Percentiles rank a stretch among this genome's conserved stretches.
These are phyloP conservation scores for Cylindrotheca closterium DNA, from an alignment of 108 stramenopile species.

Conservation along the genomic window DNA sequence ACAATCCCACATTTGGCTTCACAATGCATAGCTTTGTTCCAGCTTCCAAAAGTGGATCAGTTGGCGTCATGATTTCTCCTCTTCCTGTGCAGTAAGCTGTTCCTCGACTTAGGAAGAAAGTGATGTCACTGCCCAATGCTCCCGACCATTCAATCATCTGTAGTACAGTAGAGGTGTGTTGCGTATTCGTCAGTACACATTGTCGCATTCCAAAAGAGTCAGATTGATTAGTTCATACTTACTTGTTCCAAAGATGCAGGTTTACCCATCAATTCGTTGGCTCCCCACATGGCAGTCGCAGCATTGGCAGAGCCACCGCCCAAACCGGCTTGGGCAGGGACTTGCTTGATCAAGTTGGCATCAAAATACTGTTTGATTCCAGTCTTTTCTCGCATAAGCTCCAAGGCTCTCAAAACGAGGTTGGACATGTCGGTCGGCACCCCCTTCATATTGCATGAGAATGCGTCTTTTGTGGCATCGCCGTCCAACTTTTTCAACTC, in stretches of 20 bases:
- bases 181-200: neutral
- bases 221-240: slow-evolving; percentile 1
- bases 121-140: slow-evolving; percentile 92
- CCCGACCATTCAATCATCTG: slow-evolving; percentile 93
- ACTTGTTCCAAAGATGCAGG: slow-evolving; percentile 84
- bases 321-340: slow-evolving; percentile 93
- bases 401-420: slow-evolving; percentile 86
- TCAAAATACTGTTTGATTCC: slow-evolving; percentile 53
- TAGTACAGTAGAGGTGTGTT: neutral
- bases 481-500: slow-evolving; percentile 56
- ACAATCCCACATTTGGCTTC: slow-evolving; percentile 87
- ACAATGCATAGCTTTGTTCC: slow-evolving; percentile 76
- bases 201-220: neutral
- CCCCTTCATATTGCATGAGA: slow-evolving; percentile 89
- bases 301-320: slow-evolving; percentile 95
- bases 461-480: slow-evolving; percentile 42
- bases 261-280: slow-evolving; percentile 84
- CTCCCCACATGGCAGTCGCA: slow-evolving; percentile 93
- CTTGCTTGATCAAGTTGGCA: slow-evolving; percentile 85
- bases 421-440: slow-evolving; percentile 88
- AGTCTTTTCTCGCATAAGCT: slow-evolving; percentile 87
- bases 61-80: slow-evolving; percentile 90
- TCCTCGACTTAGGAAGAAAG: slow-evolving; percentile 92
- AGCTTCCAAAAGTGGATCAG: slow-evolving; percentile 72
- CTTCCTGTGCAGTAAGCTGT: slow-evolving; percentile 96